A percentile compares a stretch with the other conserved stretches of the same genome.
phyloP scores from a whole-genome alignment of 257 asterid species.

The Capsicum baccatum region DNA sequence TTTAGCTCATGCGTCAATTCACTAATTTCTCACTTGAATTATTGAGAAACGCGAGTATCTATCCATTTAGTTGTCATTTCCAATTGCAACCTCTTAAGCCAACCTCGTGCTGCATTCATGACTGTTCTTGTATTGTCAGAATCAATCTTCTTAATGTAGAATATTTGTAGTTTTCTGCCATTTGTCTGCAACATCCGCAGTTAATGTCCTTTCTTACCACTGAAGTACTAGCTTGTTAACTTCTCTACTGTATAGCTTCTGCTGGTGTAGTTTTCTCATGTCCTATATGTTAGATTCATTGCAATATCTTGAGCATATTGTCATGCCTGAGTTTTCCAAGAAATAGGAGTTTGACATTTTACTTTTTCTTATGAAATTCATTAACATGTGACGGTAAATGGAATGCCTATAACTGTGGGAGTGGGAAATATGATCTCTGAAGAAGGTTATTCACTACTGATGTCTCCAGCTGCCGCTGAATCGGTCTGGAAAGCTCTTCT shows the following conservation, averaged over 20 bases:
- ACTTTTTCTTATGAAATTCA: not conserved
- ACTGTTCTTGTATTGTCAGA: not conserved
- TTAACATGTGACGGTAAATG: slow-evolving; percentile 67
- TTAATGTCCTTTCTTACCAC: not conserved
- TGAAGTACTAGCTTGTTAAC: not conserved
- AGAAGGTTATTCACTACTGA: slow-evolving; percentile 84
- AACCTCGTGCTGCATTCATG: slow-evolving; percentile 24
- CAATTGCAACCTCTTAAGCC: slow-evolving; percentile 8
- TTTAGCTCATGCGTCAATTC: not conserved
- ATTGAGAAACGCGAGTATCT: not conserved
- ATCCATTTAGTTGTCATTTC: slow-evolving; percentile 13
- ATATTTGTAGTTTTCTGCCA: not conserved
- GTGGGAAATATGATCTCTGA: slow-evolving; percentile 81
- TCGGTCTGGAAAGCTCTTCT: slow-evolving; percentile 73
- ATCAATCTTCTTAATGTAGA: not conserved
- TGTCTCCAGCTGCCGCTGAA: slow-evolving; percentile 68
- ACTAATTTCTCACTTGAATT: not conserved
- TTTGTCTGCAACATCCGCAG: not conserved
- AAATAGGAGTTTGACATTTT: not conserved
- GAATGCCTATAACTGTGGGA: slow-evolving; percentile 86
- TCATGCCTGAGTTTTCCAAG: not conserved
- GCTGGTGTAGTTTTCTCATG: not conserved
- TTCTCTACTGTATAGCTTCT: slow-evolving; percentile 20
- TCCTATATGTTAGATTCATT: not conserved
- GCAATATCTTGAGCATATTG: slow-evolving; percentile 5